Evolutionary conservation across 78 protist species (phyloP).

Genomic region (Dictyostelium citrinum): DNA sequence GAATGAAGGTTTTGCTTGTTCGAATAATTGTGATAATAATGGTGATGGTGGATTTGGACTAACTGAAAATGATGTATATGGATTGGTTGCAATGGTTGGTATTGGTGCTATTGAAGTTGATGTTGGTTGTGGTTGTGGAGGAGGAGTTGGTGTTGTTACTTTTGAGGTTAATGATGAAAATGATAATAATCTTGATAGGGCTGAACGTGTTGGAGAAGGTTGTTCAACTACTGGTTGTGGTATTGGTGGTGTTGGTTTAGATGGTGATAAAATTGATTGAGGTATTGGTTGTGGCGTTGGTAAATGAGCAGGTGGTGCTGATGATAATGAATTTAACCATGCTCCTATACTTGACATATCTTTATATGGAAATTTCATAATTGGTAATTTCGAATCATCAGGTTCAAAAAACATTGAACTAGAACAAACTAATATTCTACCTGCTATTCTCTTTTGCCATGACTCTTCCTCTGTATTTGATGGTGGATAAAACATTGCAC

Average conservation of each 20-base stretch:
- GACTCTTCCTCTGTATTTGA: slow-evolving; percentile 48
- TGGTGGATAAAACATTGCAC: slow-evolving; percentile 74
- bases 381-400: slow-evolving; percentile 66
- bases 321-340: slow-evolving; percentile 6
- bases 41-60: neutral
- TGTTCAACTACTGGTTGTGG: neutral
- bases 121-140: neutral
- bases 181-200: slow-evolving; percentile 10
- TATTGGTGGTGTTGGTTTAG: neutral
- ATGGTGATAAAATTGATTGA: neutral
- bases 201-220: neutral
- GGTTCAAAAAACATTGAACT: slow-evolving; percentile 83
- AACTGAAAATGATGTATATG: slow-evolving; percentile 3
- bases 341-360: slow-evolving; percentile 4
- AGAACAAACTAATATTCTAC: slow-evolving; percentile 81
- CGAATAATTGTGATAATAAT: neutral
- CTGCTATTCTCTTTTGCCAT: slow-evolving; percentile 40
- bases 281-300: neutral
- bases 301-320: neutral
- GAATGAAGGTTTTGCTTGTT: neutral
- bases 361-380: slow-evolving; percentile 66
- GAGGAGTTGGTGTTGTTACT: neutral
- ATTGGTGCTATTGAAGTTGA: neutral
- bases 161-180: neutral
- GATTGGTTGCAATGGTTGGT: neutral